Evolutionary conservation across 2,329 filamentous ascomycete species (phyloP), one percentile per base, ranked within the genome.

Genomic region (Exophiala sp.): DNA sequence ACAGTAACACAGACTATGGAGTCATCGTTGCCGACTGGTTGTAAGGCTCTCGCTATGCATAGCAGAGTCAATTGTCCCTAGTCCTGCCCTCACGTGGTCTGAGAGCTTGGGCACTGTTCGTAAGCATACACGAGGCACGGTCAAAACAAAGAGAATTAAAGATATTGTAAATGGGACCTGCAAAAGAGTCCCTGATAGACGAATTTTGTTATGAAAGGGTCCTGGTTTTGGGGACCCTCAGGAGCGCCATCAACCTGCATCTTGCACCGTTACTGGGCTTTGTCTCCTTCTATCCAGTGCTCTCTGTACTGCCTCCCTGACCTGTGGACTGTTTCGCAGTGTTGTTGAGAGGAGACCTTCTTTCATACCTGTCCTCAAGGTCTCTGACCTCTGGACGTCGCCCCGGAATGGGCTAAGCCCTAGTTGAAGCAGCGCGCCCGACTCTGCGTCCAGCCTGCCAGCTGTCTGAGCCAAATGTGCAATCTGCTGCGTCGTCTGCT

Each of bases 291-390:
- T 47, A 14, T 54, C 59, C 36, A 60, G 21, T 24, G 85, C 84
- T 54, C 78, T 80, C 20, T 84, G 84, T 62, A 96, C 78, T 0
- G 91, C 91, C 69, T 89, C 86, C 62, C 85, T 81, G 7, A 97
- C 92, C 72, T 92, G 89, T 1, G 85, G 86, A 70, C 92, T 88
- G 44, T 81, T 83, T 61, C 84, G 80, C 55, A 95, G 87, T 11
- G 86, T 91, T 66, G 95, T 95, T 69, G 95, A 85, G 47, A 96
- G 84, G 62, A 97, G 75, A 80, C 90, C 95, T 65, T 94, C 89
- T 71, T 86, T 88, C 72, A 96, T 81, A 64, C 87, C 88, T 38
- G 79, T 79, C 58, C 84, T 81, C 65, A 95, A 72, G 55, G 83
- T 83, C 41, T 76, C 76, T 43, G 87, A 74, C n/a, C 77, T 78